Conservation (phyloP, 1,284 basidiomycete genomes). For the Fistulinella cinereoalba region DNA sequence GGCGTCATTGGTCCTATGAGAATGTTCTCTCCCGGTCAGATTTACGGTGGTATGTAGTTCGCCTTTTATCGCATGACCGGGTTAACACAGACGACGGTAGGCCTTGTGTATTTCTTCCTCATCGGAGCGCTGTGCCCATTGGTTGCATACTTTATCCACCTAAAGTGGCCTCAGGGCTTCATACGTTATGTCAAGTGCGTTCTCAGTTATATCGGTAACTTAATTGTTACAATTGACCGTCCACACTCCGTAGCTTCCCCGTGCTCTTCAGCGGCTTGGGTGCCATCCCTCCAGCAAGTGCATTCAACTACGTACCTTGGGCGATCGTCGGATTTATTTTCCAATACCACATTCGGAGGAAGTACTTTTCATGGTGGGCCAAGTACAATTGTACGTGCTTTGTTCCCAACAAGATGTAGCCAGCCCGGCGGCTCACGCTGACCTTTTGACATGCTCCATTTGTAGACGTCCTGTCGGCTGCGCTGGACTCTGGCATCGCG, state of each 20-base stretch:
- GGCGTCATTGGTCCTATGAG: constrained; percentile 41
- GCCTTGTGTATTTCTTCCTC: constrained; percentile 54
- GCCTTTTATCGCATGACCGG: not conserved
- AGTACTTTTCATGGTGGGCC: constrained; percentile 51
- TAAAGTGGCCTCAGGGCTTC: constrained; percentile 42
- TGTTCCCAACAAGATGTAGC: too few species aligned
- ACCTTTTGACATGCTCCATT: not conserved
- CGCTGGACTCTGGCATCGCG: constrained; percentile 54
- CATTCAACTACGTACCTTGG: constrained; percentile 49
- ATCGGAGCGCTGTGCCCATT: constrained; percentile 49
- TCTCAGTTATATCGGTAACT: not conserved
- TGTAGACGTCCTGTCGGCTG: constrained; percentile 50
- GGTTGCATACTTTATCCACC: constrained; percentile 38
- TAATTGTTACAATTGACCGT: not conserved
- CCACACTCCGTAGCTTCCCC: constrained; percentile 36
- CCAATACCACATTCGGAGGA: constrained; percentile 50
- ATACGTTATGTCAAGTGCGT: constrained; percentile 46
- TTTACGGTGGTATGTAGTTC: constrained; percentile 22
- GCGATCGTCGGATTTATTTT: constrained; percentile 50
- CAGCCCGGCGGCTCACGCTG: too few species aligned
- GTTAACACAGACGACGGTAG: constrained; percentile 3
- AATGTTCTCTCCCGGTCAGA: constrained; percentile 27
- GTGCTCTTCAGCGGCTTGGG: constrained; percentile 53
- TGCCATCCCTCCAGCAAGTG: constrained; percentile 49
- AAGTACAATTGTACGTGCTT: constrained; percentile 50